Evolutionary conservation across 192 early-diverging fungal genomes (phyloP), one percentile per base, ranked within the genome.

Genomic region (Helicostylum pulchrum): DNA sequence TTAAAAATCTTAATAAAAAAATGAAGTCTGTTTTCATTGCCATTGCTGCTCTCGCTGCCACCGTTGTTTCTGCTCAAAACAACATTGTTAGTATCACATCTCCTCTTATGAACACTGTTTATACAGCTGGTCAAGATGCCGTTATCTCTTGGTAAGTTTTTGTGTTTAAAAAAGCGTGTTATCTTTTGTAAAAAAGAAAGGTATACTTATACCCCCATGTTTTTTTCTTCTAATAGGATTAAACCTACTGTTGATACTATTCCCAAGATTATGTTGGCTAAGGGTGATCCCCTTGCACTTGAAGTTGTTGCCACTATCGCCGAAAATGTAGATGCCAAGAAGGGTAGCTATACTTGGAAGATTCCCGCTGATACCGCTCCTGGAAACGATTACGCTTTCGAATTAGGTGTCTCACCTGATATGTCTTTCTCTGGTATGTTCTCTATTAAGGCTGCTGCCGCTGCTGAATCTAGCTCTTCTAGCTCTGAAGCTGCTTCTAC

Each of bases 211-310:
- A 23, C 15, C 14, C 36, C 9, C 9, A 39, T 39, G 1, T 39
- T 17, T 53, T 15, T 53, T 26, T 31, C 23, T 31, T 32, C 26
- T 14, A 31, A 56, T 34, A 56, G 71, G 65, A 48, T 67, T n/a
- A 57, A 66, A 20, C 54, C 64, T 30, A 61, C 31, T 31, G 55
- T 62, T 39, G 71, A 66, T 48, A 31, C 64, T 36, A 55, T 70
- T 52, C 42, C 62, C 60, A 68, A 75, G 52, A 75, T 75, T 62
- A 63, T 69, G 19, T 57, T 75, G 23, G 73, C 73, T 8, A 45
- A 52, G 32, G 73, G 73, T 43, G 10, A 17, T 36, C 32, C 63
- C 53, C 62, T 54, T 49, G 59, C 67, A 53, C 73, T 75, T 43
- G 67, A 75, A 44, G 53, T 57, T 15, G 57, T 75, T 10, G 26